Base-by-base conservation (phyloP, 2,329 filamentous ascomycete genomes). In the Lachnellula hyalina region DNA sequence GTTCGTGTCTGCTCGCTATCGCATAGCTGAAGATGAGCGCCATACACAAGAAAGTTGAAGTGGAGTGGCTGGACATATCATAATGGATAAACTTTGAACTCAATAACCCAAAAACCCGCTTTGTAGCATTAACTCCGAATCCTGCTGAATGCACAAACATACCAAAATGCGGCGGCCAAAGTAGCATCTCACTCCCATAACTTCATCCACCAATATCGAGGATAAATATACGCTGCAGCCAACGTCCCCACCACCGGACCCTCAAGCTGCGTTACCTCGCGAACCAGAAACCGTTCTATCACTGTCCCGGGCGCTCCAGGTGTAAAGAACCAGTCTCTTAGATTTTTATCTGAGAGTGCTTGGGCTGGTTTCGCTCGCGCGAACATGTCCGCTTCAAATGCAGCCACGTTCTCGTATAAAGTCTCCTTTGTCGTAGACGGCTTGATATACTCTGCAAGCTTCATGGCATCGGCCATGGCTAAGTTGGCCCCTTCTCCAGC, bases 401-500 rank as follows among this genome's bases (percentile, higher is more conserved):
- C 15, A 15, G 23, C 32, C 1, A 61, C 38, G 25, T 49, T 49
- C 21, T 41, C 45, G 23, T 47, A 21, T 41, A 60, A n/a, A 6
- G 19, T 19, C 5, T 12, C 45, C 14, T 36, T 50, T n/a, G 50
- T 36, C 4, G 32, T 19, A 11, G 35, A 42, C 9, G 46, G 47
- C n/a, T 4, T 15, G 15, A 76, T 61, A 54, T 72, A 73, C 70
- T 70, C 73, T 1, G 71, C 69, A 1, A 77, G 63, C 38, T 74
- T 71, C 47, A 72, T 65, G 1, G 69, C 71, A 55, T 76, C 74
- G 2, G 65, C 55, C 53, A 75, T 52, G 11, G 59, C 61, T 60
- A 70, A 63, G 51, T 72, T 74, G 2, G 65, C 67, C 15, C 63
- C 77, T 42, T 75, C 75, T 3, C 77, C 77, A 0, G 70, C 72